Evolutionary conservation across 108 stramenopile species (phyloP).

Genomic region (Aurantiochytrium sp.): DNA sequence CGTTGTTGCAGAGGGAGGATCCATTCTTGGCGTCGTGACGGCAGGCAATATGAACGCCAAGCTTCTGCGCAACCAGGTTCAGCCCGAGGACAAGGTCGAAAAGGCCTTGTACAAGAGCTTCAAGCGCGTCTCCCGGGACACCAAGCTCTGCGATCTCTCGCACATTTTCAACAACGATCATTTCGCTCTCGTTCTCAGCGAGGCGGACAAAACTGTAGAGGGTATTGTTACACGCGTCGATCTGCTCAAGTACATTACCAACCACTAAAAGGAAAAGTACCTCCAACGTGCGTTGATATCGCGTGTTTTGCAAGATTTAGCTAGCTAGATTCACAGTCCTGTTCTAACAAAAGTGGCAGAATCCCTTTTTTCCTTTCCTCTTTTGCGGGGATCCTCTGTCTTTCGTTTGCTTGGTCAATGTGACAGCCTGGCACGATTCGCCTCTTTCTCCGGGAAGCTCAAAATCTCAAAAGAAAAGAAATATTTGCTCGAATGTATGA

Average conservation of each 20-base stretch:
- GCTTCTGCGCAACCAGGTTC: slow-evolving; percentile 59
- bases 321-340: no score
- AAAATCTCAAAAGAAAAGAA: no score
- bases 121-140: slow-evolving; percentile 63
- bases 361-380: no score
- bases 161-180: slow-evolving; percentile 75
- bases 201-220: background rate
- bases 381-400: no score
- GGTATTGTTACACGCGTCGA: slow-evolving; percentile 50
- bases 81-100: slow-evolving; percentile 59
- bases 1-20: slow-evolving; percentile 62
- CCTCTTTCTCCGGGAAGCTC: no score
- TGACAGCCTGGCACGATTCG: no score
- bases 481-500: no score
- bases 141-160: slow-evolving; percentile 65
- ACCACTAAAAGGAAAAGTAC: background rate
- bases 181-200: slow-evolving; percentile 71
- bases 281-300: no score
- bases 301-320: no score
- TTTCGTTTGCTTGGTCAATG: no score
- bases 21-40: slow-evolving; percentile 80
- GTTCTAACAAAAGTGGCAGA: no score
- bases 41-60: slow-evolving; percentile 75
- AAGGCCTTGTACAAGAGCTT: slow-evolving; percentile 82
- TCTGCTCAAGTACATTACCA: slow-evolving; percentile 42